Percentiles rank a stretch among this genome's conserved stretches.
These are phyloP conservation scores for Yamadazyma sp. DNA, from an alignment of 805 yeast genomes.

Conservation along the genomic window DNA sequence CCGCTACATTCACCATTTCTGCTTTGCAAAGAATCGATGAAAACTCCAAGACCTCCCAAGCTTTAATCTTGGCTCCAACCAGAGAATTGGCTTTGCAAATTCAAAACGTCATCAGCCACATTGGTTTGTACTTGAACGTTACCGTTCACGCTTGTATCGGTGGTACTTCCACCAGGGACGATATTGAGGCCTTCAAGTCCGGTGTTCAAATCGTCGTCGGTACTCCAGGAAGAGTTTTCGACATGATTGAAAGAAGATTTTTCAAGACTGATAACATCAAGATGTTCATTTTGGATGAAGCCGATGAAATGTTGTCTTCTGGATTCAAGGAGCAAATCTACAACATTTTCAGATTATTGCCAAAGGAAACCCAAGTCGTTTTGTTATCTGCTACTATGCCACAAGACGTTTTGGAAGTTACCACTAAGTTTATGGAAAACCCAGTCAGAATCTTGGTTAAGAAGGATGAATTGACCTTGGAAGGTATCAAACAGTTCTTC, in stretches of 20 bases:
- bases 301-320: conserved; percentile 91
- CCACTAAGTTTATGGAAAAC: conserved; percentile 90
- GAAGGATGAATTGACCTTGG: conserved; percentile 92
- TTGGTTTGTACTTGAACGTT: conserved; percentile 88
- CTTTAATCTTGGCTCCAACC: conserved; percentile 93
- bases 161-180: conserved; percentile 89
- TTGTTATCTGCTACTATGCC: conserved; percentile 95
- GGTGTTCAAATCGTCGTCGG: conserved; percentile 96
- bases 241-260: conserved; percentile 89
- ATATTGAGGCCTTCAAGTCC: conserved; percentile 75
- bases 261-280: conserved; percentile 80
- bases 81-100: conserved; percentile 97
- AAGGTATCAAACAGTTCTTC: conserved; percentile 92
- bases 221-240: conserved; percentile 97
- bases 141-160: conserved; percentile 97
- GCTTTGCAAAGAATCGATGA: conserved; percentile 75
- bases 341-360: conserved; percentile 86
- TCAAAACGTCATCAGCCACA: conserved; percentile 85
- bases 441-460: conserved; percentile 93
- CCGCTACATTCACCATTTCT: conserved; percentile 82
- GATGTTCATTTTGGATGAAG: conserved; percentile 96
- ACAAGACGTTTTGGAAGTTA: conserved; percentile 85
- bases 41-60: conserved; percentile 75
- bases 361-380: conserved; percentile 89
- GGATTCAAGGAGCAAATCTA: conserved; percentile 96